Base-by-base conservation (phyloP, 768 basidiomycete genomes). In the Panellus pusillus region DNA sequence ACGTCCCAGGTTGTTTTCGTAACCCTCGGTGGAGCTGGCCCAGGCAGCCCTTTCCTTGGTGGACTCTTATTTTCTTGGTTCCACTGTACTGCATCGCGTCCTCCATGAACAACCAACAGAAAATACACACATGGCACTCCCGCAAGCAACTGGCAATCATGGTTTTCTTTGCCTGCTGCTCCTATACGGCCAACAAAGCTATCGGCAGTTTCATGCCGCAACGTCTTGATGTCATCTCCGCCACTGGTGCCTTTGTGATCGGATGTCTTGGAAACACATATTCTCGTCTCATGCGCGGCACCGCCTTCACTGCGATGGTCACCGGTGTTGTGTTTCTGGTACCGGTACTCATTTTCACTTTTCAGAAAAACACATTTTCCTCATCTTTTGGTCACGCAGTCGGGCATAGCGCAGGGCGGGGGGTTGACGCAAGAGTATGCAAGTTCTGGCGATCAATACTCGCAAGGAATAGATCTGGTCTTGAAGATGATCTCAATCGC, bases 231-330 rank as follows among this genome's bases (percentile, higher is more conserved):
- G 79, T 92, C 50, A 83, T 89, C 18, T 87, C 89, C 27, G 88
- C 89, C 37, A 77, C 84, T 57, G 91, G 91, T 17, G 89, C 91
- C 18, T 79, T 91, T 60, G 80, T 84, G 31, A 84, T 91, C 54
- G 90, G 91, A 32, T 68, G 85, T n/a, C 76, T 91, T 32, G 91
- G 89, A 43, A 92, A 92, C 63, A 64, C 84, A n/a, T 92, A 91
- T 65, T 90, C 89, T 32, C 80, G 90, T 15, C 68, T 87, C 15
- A 74, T 85, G 53, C 77, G 84, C 27, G 91, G 90, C 47, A 92
- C 90, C 2, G 90, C 92, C 3, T 94, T 93, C 67, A 91, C 90
- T 0, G 83, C 87, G 11, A 94, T 93, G 89, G 88, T 93, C n/a
- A 89, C 91, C 2, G 89, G 89, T n/a, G 87, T 95, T n/a, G 70